Evolutionary conservation across 768 basidiomycete species (phyloP), one percentile per base, ranked within the genome.

Genomic region (Psilocybe azurescens): DNA sequence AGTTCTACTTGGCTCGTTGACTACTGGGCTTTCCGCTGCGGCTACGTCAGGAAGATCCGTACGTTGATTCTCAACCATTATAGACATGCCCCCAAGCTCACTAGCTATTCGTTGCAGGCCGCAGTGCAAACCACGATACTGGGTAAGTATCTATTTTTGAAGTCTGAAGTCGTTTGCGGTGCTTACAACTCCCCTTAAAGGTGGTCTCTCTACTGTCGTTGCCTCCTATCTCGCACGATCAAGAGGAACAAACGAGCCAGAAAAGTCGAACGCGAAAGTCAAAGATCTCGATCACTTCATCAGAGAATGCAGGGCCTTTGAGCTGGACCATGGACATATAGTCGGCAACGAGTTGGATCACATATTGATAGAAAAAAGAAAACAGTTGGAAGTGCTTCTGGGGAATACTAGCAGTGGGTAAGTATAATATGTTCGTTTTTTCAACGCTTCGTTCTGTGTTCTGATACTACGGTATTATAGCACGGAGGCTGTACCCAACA

Each of bases 241-340:
- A n/a, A 84, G 89, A 30, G 89, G 89, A 16, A 86, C 89, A 0
- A 83, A 84, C 38, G 90, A 92, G 65, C 91, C 91, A 1, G 88
- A 91, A 62, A 52, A 81, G 20, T 89, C 88, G 1, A 77, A 79
- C 24, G 70, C 75, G 4, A 82, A 84, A 14, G 78, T 78, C 3
- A 86, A 87, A 65, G 86, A 88, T 59, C 78, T 92, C 1, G 86
- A 89, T 18, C 81, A 86, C 20, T 93, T 86, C 64, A 74, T 91
- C 28, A 86, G 90, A 30, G 87, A 90, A 64, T 79, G 80, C 39
- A 67, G 79, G 44, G 83, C 85, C 1, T 89, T 88, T 65, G 65
- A 79, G 52, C 73, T 89, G 68, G 90, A 91, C 65, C 70, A 81
- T 60, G 89, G 83, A 0, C 79, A 83, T 56, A 65, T 69, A 1